Percentiles rank a stretch among this genome's conserved stretches.
Conservation (phyloP, 2,329 filamentous ascomycete species). For the Teratosphaeria viscida region DNA sequence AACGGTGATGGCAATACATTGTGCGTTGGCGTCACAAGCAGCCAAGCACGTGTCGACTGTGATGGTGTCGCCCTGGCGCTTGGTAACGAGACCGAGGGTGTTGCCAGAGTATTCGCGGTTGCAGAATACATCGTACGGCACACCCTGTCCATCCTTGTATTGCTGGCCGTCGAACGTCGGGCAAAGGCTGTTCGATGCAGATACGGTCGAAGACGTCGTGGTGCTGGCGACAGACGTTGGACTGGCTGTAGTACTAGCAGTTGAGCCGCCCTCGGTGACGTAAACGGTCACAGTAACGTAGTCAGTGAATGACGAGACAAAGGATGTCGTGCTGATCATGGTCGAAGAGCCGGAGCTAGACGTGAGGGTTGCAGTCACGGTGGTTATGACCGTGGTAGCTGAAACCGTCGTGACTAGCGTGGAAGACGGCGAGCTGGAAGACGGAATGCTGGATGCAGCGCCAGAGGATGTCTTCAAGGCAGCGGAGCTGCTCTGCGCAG, state of each 20-base stretch:
- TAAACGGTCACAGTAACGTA: background rate
- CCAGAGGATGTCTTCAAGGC: no score
- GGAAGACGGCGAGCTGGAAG: background rate
- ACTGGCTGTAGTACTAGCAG: background rate
- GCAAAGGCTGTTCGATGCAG: no score
- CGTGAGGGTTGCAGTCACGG: background rate
- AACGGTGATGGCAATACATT: no score
- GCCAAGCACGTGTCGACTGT: no score
- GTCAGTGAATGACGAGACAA: background rate
- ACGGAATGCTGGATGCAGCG: background rate
- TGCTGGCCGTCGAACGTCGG: no score
- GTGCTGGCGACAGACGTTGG: background rate
- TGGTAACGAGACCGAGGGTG: no score
- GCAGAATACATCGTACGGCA: no score
- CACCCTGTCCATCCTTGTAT: no score
- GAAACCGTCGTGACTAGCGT: background rate
- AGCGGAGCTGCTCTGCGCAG: no score
- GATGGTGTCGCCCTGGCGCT: no score
- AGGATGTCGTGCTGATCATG: background rate
- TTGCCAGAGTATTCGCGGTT: no score
- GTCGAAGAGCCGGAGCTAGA: background rate
- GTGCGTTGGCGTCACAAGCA: no score
- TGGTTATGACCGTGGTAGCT: background rate
- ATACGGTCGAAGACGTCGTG: background rate
- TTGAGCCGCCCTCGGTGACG: background rate